Percentiles rank a stretch among this genome's conserved stretches.
phyloP scores from a whole-genome alignment of 192 early-diverging fungal genomes.

The Diversispora epigaea region DNA sequence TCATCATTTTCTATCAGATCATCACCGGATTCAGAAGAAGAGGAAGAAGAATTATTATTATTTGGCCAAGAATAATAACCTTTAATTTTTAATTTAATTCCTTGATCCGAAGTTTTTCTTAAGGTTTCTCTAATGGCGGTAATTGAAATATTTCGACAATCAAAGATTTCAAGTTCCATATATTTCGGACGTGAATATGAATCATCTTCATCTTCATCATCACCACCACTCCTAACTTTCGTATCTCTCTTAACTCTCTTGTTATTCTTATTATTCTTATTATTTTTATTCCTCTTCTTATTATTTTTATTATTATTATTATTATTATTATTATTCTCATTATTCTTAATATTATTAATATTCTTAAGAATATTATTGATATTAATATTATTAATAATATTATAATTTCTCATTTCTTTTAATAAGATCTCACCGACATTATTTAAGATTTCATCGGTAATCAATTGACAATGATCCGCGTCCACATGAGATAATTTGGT shows the following conservation, averaged over 20 bases:
- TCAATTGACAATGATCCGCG: constrained; percentile 10
- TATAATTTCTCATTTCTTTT: not conserved
- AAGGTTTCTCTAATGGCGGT: not conserved
- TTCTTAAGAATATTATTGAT: too few relatives aligned
- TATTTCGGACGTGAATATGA: not conserved
- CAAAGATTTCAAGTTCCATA: constrained; percentile 17
- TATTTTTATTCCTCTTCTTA: not conserved
- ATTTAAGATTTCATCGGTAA: not conserved
- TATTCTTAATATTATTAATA: too few relatives aligned
- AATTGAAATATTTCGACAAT: constrained; percentile 17
- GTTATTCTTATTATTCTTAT: too few relatives aligned
- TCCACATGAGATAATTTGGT: constrained; percentile 9
- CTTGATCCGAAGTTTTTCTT: not conserved
- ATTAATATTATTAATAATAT: too few relatives aligned
- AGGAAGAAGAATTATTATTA: not conserved
- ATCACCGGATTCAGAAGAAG: too few relatives aligned
- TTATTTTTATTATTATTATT: not conserved
- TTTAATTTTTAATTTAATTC: constrained; percentile 4
- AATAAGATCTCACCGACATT: not conserved
- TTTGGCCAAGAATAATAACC: constrained; percentile 12
- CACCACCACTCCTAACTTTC: too few relatives aligned
- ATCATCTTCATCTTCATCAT: not conserved
- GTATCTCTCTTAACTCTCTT: too few relatives aligned
- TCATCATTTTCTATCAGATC: too few relatives aligned
- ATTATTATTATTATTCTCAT: too few relatives aligned